Percentiles rank a stretch among this genome's conserved stretches.
Conservation (phyloP, 768 basidiomycete genomes). For the Boletales sp. region DNA sequence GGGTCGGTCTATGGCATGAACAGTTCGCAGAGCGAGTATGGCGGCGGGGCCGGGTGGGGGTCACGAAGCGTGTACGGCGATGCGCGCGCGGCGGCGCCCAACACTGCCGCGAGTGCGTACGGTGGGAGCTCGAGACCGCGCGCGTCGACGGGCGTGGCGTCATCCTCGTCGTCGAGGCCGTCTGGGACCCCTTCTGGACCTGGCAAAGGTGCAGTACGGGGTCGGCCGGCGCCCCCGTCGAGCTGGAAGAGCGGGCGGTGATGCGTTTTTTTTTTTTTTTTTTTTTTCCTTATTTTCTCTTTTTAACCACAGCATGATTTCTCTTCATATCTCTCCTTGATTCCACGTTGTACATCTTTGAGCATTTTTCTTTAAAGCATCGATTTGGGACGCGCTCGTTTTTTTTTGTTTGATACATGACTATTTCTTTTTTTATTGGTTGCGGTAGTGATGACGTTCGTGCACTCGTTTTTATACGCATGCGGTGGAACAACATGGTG, state of each 20-base stretch:
- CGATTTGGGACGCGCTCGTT: no score
- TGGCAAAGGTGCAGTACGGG: slow-evolving; percentile 22
- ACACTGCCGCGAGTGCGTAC: slow-evolving; percentile 17
- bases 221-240: slow-evolving; percentile 50
- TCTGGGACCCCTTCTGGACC: not conserved
- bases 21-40: slow-evolving; percentile 62
- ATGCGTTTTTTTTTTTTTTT: no score
- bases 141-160: slow-evolving; percentile 29
- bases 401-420: no score
- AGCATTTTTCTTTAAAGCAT: no score
- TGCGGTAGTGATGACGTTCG: no score
- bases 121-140: slow-evolving; percentile 28
- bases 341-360: no score
- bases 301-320: no score
- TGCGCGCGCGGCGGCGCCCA: slow-evolving; percentile 42
- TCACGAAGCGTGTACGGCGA: slow-evolving; percentile 74
- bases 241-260: slow-evolving; percentile 49
- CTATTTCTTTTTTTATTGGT: no score
- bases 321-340: no score
- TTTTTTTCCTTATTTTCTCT: no score
- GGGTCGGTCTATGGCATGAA: slow-evolving; percentile 53
- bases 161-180: slow-evolving; percentile 15
- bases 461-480: no score
- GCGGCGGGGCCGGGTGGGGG: slow-evolving; percentile 48
- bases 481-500: no score